These are phyloP conservation scores for Penicillium olsonii DNA, from an alignment of 2,329 filamentous ascomycete genomes.

Conservation along the genomic window DNA sequence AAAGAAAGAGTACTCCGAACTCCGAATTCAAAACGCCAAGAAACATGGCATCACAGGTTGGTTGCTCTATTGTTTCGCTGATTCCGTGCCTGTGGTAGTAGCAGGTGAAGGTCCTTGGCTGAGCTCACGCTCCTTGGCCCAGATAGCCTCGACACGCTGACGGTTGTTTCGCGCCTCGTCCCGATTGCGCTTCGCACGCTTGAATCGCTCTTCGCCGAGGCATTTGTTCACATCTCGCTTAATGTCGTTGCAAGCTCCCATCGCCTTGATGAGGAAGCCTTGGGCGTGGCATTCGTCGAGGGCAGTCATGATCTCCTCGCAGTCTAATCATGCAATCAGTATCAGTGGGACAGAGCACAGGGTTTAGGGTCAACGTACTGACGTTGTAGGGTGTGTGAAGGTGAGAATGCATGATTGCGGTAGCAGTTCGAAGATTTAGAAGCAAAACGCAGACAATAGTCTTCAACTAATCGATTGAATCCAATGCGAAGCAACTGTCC, in stretches of 20 bases:
- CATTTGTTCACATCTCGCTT: constrained; percentile 86
- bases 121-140: constrained; percentile 61
- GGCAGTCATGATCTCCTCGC: constrained; percentile 88
- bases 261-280: constrained; percentile 88
- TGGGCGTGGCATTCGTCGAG: constrained; percentile 94
- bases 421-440: constrained; percentile 9
- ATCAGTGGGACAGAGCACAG: background rate
- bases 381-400: constrained; percentile 89
- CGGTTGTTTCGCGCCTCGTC: constrained; percentile 69
- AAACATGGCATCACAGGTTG: constrained; percentile 1
- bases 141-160: constrained; percentile 72
- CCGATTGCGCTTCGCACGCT: constrained; percentile 76
- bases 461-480: background rate
- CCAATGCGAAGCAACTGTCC: constrained; percentile 12
- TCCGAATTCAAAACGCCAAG: constrained; percentile 5
- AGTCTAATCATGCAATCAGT: constrained; percentile 60
- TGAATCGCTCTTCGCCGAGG: constrained; percentile 75
- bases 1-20: constrained; percentile 16
- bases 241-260: constrained; percentile 84
- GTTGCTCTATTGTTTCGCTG: constrained; percentile 18
- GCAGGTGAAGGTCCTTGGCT: constrained; percentile 15
- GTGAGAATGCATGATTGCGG: constrained; percentile 85
- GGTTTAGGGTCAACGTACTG: constrained; percentile 57
- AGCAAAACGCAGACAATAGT: constrained; percentile 5
- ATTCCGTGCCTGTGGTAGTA: background rate